phyloP scores from a whole-genome alignment of 805 yeast species.

The Yamadazyma olivae region DNA sequence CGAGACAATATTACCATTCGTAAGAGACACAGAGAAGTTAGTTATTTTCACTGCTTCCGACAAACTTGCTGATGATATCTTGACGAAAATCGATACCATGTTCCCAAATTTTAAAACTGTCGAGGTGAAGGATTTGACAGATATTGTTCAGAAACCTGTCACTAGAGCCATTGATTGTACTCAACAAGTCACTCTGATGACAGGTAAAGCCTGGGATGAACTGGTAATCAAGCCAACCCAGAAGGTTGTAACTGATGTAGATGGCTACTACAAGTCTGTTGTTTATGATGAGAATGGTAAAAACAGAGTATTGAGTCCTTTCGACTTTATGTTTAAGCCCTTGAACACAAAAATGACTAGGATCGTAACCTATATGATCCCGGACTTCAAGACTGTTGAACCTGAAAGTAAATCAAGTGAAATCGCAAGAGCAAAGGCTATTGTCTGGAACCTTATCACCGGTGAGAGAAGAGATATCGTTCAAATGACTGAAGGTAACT shows the following conservation, averaged over 20 bases:
- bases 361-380: conserved; percentile 42
- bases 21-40: conserved; percentile 3
- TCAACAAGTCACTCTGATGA: conserved; percentile 7
- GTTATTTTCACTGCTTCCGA: conserved; percentile 52
- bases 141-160: conserved; percentile 51
- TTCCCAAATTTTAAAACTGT: conserved; percentile 60
- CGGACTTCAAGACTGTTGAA: conserved; percentile 39
- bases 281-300: conserved; percentile 59
- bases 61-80: conserved; percentile 49
- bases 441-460: conserved; percentile 10
- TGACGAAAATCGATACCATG: conserved; percentile 52
- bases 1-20: conserved; percentile 2
- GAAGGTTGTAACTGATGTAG: conserved; percentile 43
- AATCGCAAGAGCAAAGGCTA: conserved; percentile 26
- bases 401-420: conserved; percentile 53
- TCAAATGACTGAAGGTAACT: too few relatives aligned
- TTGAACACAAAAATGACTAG: conserved; percentile 52
- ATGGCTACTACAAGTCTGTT: conserved; percentile 49
- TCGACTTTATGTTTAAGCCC: conserved; percentile 64
- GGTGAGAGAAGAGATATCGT: too few relatives aligned
- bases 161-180: conserved; percentile 25
- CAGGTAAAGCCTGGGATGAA: conserved; percentile 11
- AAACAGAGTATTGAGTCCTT: conserved; percentile 57
- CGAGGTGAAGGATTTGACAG: conserved; percentile 47
- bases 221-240: conserved; percentile 46